Percentiles rank a stretch among this genome's conserved stretches.
Evolutionary conservation across 768 basidiomycete genomes (phyloP).

Genomic region (Cantharellus anzutake): DNA sequence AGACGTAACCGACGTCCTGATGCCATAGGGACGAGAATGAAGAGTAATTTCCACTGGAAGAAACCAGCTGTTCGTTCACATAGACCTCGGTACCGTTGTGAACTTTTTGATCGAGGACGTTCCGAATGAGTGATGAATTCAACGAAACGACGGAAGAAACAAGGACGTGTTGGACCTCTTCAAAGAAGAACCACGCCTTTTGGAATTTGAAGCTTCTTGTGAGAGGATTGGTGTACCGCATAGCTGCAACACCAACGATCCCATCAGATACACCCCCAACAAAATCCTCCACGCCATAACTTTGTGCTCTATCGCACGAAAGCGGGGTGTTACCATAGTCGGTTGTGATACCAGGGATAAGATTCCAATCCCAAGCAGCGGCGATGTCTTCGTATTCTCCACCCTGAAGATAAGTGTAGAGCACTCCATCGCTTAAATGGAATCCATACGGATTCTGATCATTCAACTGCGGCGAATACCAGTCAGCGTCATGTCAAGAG

Average conservation of each 20-base stretch:
- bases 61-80: slow-evolving; percentile 20
- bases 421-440: slow-evolving; percentile 46
- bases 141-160: slow-evolving; percentile 27
- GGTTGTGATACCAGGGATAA: slow-evolving; percentile 52
- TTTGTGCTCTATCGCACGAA: slow-evolving; percentile 24
- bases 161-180: slow-evolving; percentile 46
- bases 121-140: slow-evolving; percentile 30
- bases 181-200: slow-evolving; percentile 55
- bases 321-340: slow-evolving; percentile 41
- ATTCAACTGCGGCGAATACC: background rate
- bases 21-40: slow-evolving; percentile 38
- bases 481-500: background rate
- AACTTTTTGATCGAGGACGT: slow-evolving; percentile 48
- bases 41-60: slow-evolving; percentile 3
- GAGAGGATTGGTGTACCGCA: slow-evolving; percentile 48
- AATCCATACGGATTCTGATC: slow-evolving; percentile 44
- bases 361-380: slow-evolving; percentile 60
- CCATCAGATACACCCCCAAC: slow-evolving; percentile 51
- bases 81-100: slow-evolving; percentile 23
- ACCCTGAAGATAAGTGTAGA: slow-evolving; percentile 44
- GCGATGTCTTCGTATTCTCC: slow-evolving; percentile 57
- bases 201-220: slow-evolving; percentile 38
- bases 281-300: slow-evolving; percentile 32
- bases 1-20: slow-evolving; percentile 40
- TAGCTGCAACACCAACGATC: slow-evolving; percentile 33